Conservation (phyloP, 1,284 basidiomycete species). For the Naganishia cerealis region DNA sequence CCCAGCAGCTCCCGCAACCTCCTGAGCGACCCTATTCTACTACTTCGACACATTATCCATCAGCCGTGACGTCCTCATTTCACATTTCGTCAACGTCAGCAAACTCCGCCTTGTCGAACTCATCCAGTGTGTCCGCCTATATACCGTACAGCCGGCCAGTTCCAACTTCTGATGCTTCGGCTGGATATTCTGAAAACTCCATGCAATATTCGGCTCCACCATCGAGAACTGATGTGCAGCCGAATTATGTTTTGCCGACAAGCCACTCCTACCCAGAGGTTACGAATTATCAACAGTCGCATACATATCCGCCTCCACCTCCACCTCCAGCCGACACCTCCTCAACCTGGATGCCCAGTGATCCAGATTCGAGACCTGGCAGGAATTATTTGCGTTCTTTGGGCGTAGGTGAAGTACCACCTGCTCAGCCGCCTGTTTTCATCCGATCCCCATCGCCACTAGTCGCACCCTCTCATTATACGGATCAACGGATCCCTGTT, state of each 20-base stretch:
- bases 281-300: neutral
- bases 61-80: slow-evolving; percentile 20
- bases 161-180: neutral
- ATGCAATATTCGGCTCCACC: neutral
- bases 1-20: neutral
- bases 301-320: neutral
- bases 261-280: neutral
- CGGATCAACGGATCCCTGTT: neutral
- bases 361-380: slow-evolving; percentile 13
- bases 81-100: slow-evolving; percentile 4
- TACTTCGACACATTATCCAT: slow-evolving; percentile 21
- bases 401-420: slow-evolving; percentile 6
- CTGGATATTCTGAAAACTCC: neutral
- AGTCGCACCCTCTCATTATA: neutral
- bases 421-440: neutral
- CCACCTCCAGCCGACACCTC: neutral
- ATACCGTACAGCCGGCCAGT: neutral
- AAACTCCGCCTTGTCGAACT: neutral
- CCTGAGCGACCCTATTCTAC: slow-evolving; percentile 20
- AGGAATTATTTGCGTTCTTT: slow-evolving; percentile 23
- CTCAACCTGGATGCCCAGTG: slow-evolving; percentile 2
- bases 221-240: neutral
- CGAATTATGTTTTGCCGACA: neutral
- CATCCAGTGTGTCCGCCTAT: neutral
- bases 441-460: neutral